Evolutionary conservation across 352 stramenopile species (phyloP).

Genomic region (Phytopythium ostracodes): DNA sequence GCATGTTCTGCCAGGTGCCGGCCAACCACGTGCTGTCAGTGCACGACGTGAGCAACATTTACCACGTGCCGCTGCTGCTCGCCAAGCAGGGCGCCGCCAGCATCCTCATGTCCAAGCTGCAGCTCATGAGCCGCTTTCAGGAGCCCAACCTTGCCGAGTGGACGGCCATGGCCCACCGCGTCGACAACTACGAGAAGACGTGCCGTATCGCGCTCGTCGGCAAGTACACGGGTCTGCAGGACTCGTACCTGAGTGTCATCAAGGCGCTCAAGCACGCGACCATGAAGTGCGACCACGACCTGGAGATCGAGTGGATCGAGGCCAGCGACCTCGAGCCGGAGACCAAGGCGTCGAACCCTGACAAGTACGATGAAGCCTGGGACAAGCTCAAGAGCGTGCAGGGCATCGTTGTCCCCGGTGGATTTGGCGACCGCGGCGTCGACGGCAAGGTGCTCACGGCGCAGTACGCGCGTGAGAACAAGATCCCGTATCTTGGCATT

Average conservation of each 20-base stretch:
- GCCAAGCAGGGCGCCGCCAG: conserved; percentile 94
- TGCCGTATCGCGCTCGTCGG: conserved; percentile 98
- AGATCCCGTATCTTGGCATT: conserved; percentile 97
- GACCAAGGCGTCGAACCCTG: conserved; percentile 63
- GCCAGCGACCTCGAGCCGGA: conserved; percentile 92
- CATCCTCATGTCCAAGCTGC: conserved; percentile 91
- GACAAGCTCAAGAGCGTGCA: conserved; percentile 90
- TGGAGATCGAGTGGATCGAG: conserved; percentile 99
- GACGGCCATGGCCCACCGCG: conserved; percentile 90
- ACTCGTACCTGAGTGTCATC: conserved; percentile 99
- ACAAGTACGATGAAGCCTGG: conserved; percentile 88
- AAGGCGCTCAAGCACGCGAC: conserved; percentile 95
- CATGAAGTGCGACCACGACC: conserved; percentile 91
- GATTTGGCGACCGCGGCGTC: conserved; percentile 98
- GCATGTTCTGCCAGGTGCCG: conserved; percentile 98
- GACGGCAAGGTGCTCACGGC: conserved; percentile 97
- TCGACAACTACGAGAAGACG: conserved; percentile 89
- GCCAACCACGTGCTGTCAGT: conserved; percentile 95
- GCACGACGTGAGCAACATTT: conserved; percentile 99
- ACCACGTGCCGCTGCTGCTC: conserved; percentile 98
- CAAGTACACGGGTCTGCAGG: conserved; percentile 99
- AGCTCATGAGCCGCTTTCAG: conserved; percentile 87
- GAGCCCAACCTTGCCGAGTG: conserved; percentile 79
- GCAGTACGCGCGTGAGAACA: conserved; percentile 94
- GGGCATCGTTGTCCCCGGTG: conserved; percentile 97